phyloP scores from a whole-genome alignment of 176 grass and related monocot species.

The Lolium perenne region DNA sequence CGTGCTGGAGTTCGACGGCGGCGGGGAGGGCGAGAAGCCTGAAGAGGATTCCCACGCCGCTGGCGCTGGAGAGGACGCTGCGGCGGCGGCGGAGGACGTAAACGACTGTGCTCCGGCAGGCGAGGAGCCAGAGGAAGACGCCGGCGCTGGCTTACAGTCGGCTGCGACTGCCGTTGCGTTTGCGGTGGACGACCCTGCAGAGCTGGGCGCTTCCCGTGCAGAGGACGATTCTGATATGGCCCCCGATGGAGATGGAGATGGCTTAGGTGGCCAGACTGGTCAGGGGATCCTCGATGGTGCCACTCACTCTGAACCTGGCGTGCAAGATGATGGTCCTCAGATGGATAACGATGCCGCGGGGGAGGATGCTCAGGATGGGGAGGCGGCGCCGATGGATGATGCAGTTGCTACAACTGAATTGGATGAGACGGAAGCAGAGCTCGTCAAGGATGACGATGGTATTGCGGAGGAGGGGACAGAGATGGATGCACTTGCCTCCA shows the following conservation, averaged over 20 bases:
- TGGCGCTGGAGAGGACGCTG: slow-evolving; percentile 34
- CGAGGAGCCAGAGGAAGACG: slow-evolving; percentile 3
- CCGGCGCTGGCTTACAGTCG: neutral
- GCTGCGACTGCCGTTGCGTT: neutral
- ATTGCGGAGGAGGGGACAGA: neutral
- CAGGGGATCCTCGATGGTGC: slow-evolving; percentile 17
- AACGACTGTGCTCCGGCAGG: neutral
- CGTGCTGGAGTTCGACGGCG: slow-evolving; percentile 7
- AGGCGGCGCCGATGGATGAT: slow-evolving; percentile 25
- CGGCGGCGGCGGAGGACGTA: slow-evolving; percentile 11
- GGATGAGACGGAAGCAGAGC: neutral
- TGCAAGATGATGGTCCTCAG: slow-evolving; percentile 22
- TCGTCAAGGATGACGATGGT: slow-evolving; percentile 27
- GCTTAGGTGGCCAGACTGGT: slow-evolving; percentile 27
- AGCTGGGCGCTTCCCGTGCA: slow-evolving; percentile 1
- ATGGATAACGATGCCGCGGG: slow-evolving; percentile 24
- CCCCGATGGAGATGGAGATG: neutral
- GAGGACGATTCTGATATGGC: slow-evolving; percentile 21
- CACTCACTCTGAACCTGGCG: slow-evolving; percentile 3
- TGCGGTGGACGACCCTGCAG: neutral
- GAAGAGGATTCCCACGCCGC: neutral
- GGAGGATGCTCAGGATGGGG: slow-evolving; percentile 33
- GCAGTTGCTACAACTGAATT: slow-evolving; percentile 5
- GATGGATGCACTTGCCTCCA: slow-evolving; percentile 10
- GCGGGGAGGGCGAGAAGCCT: slow-evolving; percentile 28